Base-by-base conservation (phyloP, 2,329 filamentous ascomycete genomes). In the Xylariaceae sp. region DNA sequence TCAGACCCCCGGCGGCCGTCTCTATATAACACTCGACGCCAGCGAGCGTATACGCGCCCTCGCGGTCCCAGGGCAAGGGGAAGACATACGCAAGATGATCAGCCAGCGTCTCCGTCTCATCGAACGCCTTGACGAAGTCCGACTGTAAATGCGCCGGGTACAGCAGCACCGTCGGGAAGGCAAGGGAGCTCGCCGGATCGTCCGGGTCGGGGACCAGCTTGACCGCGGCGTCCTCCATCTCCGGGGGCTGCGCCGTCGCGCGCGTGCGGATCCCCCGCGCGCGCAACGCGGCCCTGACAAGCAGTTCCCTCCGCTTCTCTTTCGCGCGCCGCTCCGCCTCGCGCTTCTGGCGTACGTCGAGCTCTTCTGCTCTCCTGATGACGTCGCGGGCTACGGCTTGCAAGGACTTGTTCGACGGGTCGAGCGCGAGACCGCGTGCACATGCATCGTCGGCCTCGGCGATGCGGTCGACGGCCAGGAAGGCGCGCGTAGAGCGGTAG, bases 1-100 rank as follows among this genome's bases (percentile, higher is more conserved):
- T 83, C 64, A 99, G 71, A 0, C 91, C 91, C 0, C 91, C 91
- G 0, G 77, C 75, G 3, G 73, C 73, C 0, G 91, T 97, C 75
- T 96, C 91, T 76, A 95, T 87, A 71, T 89, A 97, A 66, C 89
- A 94, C 63, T 96, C 91, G 3, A 96, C 89, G 0, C 72, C 76
- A 0, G 76, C 76, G 1, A 78, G 63, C 0, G 50, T 80, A 27
- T 61, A 61, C 27, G 29, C 53, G 2, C 53, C 50, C 74, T 79
- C 74, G 12, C 70, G 66, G 65, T 97, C 94, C 94, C 94, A 99
- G 9, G 91, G 90, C 65, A 91, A 72, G 2, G 91, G 92, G 55
- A 99, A 82, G 7, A 97, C 86, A 66, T 96, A 96, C 3, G 78
- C 77, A 48, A 99, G 76, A 70, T 96, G 91, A 61, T 92, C 85